phyloP scores from a whole-genome alignment of 192 early-diverging fungal genomes.

The Piromyces finnis region DNA sequence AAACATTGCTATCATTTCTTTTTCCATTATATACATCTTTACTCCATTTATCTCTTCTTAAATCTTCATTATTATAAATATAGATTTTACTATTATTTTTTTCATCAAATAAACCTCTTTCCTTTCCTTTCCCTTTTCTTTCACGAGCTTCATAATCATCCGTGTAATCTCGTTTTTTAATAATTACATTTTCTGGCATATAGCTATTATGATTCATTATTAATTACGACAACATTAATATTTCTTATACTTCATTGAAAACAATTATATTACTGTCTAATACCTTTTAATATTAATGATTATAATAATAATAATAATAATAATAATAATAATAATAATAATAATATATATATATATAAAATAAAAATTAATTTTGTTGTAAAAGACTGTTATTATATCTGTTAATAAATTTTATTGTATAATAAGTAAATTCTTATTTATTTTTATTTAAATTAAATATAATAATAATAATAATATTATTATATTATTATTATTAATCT shows the following conservation, averaged over 20 bases:
- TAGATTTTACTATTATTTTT: not conserved
- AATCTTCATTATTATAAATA: not conserved
- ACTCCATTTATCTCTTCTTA: not conserved
- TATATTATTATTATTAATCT: no score
- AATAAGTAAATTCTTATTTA: no score
- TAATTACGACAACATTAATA: not conserved
- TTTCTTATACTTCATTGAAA: not conserved
- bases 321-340: no score
- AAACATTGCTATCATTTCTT: not conserved
- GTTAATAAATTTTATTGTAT: no score
- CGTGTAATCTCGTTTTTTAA: not conserved
- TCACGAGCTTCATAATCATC: not conserved
- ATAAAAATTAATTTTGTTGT: no score
- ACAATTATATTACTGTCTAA: not conserved
- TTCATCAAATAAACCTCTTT: not conserved
- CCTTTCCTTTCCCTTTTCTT: not conserved
- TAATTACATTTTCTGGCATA: not conserved
- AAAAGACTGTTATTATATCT: no score
- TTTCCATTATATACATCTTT: not conserved
- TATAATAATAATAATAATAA: no score
- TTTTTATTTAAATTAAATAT: no score
- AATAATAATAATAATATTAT: no score
- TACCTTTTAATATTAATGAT: no score
- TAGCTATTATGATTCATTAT: not conserved
- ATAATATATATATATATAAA: no score